Evolutionary conservation across 257 asterid genomes (phyloP), one percentile per base, ranked within the genome.

Genomic region (Buddleja alternifolia): DNA sequence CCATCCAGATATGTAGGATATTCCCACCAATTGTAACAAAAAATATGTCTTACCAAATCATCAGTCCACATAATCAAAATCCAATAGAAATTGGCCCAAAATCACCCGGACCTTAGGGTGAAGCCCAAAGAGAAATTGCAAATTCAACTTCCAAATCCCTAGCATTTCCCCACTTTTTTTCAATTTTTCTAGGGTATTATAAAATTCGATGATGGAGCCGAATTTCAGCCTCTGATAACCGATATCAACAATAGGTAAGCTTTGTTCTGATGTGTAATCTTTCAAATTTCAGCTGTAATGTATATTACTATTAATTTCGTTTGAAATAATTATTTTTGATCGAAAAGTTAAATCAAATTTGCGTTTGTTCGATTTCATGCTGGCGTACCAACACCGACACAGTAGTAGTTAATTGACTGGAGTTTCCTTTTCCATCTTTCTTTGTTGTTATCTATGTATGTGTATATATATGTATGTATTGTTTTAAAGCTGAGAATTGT

Each of bases 311-410:
- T 34, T 45, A 45, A 20, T 29, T 46, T 69, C 57, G 6, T 14
- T 62, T 29, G 34, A 11, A n/a, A 20, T 24, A 14, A 16, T 10
- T 37, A 37, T 40, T 16, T 19, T 41, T 21, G 14, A 19, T 41
- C 9, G 34, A 9, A 40, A 39, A 60, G 20, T n/a, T n/a, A n/a
- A n/a, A n/a, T n/a, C n/a, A n/a, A n/a, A n/a, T n/a, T n/a, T n/a
- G n/a, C n/a, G n/a, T 40, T 36, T 23, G 67, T 54, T 67, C 41
- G 15, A 44, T n/a, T 17, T 45, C 48, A 53, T 55, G 17, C 17
- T 55, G 45, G 25, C 17, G 34, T 25, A 11, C 19, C 15, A 24
- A 52, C 3, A 37, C 54, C 23, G 29, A 23, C 11, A 19, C 10
- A 3, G 42, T 17, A 8, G 51, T 40, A 23, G 21, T 32, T 65